Evolutionary conservation across 2,329 filamentous ascomycete species (phyloP), one percentile per base, ranked within the genome.

Genomic region (Botrytis byssoidea): DNA sequence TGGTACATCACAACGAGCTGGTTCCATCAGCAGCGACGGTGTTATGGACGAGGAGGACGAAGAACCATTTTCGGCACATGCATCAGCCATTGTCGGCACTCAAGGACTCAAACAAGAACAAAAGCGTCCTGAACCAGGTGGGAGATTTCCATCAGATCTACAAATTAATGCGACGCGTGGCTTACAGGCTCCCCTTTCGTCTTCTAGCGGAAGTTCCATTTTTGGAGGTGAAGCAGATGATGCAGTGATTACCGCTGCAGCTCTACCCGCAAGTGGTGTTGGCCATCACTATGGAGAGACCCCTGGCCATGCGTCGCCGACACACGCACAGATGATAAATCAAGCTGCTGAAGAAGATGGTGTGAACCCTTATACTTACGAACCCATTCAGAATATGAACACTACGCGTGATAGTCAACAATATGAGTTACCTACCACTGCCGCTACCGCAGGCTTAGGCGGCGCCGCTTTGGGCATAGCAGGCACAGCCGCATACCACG

Each of bases 111-210:
- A 83, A 77, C 84, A 86, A 79, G 87, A 88, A 74, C 85, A 88
- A 79, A 88, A 88, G 83, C 91, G 94, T 83, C 93, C 93, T 82
- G 90, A 93, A 88, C 91, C 94, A 90, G 95, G 95, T 91, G 95
- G 95, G 86, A 91, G 95, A 83, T 99, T 99, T 86, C 95, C 95
- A 84, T 97, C 93, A 84, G 95, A 98, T 86, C 86, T 98, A 79
- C 90, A 94, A 85, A 88, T 97, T 82, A 92, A 94, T 83, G 85
- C 87, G 76, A 85, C 89, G 82, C 91, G 93, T 85, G 91, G 92
- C 87, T 90, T 94, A 90, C 91, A 94, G 84, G 90, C 89, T 81
- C 89, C 92, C 81, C 86, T 91, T 81, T 94, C 93, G 81, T 92
- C 92, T 75, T 93, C 92, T 86, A 97, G 93, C 86, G 90, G 91